Percentiles rank a stretch among this genome's conserved stretches.
These are phyloP conservation scores for Cordyceps cicadae DNA, from an alignment of 2,329 filamentous ascomycete genomes.

Conservation along the genomic window DNA sequence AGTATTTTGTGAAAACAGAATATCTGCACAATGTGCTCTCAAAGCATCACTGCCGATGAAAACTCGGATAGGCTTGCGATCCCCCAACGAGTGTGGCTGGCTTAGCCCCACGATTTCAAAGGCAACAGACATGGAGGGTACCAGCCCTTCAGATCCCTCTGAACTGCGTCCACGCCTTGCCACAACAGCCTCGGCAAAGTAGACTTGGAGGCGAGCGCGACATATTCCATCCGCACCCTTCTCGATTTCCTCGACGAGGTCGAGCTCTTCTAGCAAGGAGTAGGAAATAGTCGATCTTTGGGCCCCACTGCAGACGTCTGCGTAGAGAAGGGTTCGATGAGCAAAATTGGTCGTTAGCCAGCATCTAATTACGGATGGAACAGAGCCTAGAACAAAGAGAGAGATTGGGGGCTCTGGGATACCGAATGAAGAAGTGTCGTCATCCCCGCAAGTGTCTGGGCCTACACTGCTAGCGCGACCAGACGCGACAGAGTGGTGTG, in stretches of 20 bases:
- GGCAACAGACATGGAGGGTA: conserved; percentile 71
- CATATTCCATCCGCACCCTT: conserved; percentile 56
- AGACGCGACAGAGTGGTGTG: conserved; percentile 61
- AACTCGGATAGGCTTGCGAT: conserved; percentile 63
- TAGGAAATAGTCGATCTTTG: conserved; percentile 77
- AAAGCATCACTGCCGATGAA: conserved; percentile 86
- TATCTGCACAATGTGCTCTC: conserved; percentile 76
- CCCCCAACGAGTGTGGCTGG: conserved; percentile 16
- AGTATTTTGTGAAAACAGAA: conserved; percentile 85
- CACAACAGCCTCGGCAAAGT: conserved; percentile 83
- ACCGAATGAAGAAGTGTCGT: conserved; percentile 61
- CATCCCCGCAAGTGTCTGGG: conserved; percentile 60
- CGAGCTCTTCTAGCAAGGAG: conserved; percentile 65
- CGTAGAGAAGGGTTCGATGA: conserved; percentile 81
- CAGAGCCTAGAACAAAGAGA: conserved; percentile 76
- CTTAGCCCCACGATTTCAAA: conserved; percentile 63
- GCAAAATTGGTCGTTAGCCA: conserved; percentile 90
- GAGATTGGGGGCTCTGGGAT: conserved; percentile 72
- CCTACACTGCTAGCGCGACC: conserved; percentile 83
- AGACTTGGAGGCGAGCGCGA: conserved; percentile 71
- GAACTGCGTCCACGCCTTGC: conserved; percentile 67
- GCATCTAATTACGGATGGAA: conserved; percentile 90
- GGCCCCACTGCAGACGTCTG: conserved; percentile 85
- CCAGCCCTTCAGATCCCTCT: conserved; percentile 55
- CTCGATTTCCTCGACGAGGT: conserved; percentile 57